A percentile compares a stretch with the other conserved stretches of the same genome.
These are phyloP conservation scores for Mytilinidion resinicola DNA, from an alignment of 495 filamentous ascomycete genomes.

Conservation along the genomic window DNA sequence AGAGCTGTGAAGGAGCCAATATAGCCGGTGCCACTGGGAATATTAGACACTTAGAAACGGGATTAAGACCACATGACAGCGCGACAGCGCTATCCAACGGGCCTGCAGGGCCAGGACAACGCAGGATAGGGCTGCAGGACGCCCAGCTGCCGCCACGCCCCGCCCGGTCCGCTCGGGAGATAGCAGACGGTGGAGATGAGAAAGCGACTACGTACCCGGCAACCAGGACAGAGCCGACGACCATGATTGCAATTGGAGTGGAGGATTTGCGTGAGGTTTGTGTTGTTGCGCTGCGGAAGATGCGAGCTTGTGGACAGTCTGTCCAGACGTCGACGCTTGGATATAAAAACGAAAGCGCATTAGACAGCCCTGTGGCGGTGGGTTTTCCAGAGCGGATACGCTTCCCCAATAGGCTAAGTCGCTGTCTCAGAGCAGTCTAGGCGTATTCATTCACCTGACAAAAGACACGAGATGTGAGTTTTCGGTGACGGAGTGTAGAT, in stretches of 20 bases:
- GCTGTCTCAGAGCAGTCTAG: no score
- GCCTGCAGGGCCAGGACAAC: not conserved
- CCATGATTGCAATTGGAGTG: conserved; percentile 10
- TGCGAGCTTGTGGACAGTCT: no score
- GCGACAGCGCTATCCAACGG: not conserved
- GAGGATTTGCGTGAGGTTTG: not conserved
- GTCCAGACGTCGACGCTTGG: no score
- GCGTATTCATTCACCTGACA: no score
- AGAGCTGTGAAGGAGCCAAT: conserved; percentile 97
- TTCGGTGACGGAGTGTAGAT: no score
- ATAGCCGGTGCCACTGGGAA: conserved; percentile 84
- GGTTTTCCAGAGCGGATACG: no score
- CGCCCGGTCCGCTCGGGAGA: conserved; percentile 1
- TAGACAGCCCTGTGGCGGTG: no score
- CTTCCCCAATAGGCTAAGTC: no score
- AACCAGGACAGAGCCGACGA: conserved; percentile 29
- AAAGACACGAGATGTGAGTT: no score
- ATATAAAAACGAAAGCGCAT: no score
- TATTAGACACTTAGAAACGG: not conserved
- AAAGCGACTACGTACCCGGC: conserved; percentile 19
- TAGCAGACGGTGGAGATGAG: not conserved
- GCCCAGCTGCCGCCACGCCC: not conserved
- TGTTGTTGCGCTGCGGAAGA: no score
- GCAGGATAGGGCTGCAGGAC: not conserved
- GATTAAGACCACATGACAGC: conserved; percentile 7